Evolutionary conservation across 2,329 filamentous ascomycete genomes (phyloP).

Genomic region (Ophiostoma quercus): DNA sequence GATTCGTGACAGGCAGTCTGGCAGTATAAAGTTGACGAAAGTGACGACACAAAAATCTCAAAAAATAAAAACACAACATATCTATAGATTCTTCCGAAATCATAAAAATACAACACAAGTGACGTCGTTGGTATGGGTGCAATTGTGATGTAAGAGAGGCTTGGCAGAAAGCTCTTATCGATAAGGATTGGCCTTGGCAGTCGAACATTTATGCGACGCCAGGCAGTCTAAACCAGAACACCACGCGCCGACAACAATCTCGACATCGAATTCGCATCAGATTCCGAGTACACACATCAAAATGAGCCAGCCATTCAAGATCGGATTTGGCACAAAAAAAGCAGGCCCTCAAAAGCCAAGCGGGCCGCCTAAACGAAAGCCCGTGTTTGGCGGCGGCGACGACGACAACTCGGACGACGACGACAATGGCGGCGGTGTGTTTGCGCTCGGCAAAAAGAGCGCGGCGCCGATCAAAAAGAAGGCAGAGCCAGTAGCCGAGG

Average conservation of each 20-base stretch:
- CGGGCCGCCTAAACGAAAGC: slow-evolving; percentile 46
- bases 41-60: neutral
- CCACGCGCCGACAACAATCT: neutral
- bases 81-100: neutral
- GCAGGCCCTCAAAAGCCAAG: slow-evolving; percentile 55
- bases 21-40: too few species aligned
- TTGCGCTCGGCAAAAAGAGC: slow-evolving; percentile 18
- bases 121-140: neutral
- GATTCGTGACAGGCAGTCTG: too few species aligned
- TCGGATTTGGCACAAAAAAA: slow-evolving; percentile 31
- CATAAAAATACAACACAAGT: neutral
- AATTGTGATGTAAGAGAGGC: neutral
- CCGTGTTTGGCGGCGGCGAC: slow-evolving; percentile 55
- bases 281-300: neutral
- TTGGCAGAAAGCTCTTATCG: slow-evolving; percentile 19
- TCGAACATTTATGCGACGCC: too few species aligned
- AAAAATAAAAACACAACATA: neutral
- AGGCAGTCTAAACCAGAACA: neutral
- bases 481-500: slow-evolving; percentile 42
- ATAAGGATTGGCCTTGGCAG: slow-evolving; percentile 12
- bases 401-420: slow-evolving; percentile 46
- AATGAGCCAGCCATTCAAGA: slow-evolving; percentile 22
- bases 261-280: neutral
- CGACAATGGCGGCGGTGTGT: slow-evolving; percentile 24
- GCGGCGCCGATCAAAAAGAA: slow-evolving; percentile 20